Evolutionary conservation across 2,329 filamentous ascomycete genomes (phyloP), one percentile per base, ranked within the genome.

Genomic region (Graphilbum fragrans): DNA sequence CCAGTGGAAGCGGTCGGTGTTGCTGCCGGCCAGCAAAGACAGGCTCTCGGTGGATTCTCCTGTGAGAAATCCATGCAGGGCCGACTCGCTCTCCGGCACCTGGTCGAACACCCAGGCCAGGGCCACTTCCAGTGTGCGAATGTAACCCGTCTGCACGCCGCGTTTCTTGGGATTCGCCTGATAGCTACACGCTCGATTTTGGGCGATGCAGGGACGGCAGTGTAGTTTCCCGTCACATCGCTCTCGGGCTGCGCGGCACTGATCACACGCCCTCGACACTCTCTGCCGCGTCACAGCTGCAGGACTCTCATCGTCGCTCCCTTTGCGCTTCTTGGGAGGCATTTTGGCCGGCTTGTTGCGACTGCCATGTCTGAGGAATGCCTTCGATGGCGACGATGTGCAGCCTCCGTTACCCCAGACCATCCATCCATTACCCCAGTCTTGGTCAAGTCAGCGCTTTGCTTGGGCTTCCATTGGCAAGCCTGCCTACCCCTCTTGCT

Each of bases 101-200:
- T 72, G 71, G 45, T 75, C 69, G 45, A 85, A 80, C 1, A 82
- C 61, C 65, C 77, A 77, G 12, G 77, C 79, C 41, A 83, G 66
- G 10, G 79, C 71, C 35, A 82, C 58, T 57, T 88, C 83, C 17
- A 88, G 64, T 0, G 80, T 81, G 27, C 82, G 72, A 41, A 88
- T 80, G 53, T 87, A 86, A 16, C 84, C 83, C n/a, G 83, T 83
- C 51, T 82, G 82, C 11, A 88, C 75, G 4, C 84, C 83, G 47
- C 83, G 70, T 57, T 86, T 86, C 59, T 85, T 86, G 8, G 80
- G 77, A 41, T 76, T 77, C 41, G 80, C 71, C 46, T 81, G 76
- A 56, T 87, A 88, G 16, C 79, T 78, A 56, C 84, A 88, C 27
- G 66, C 57, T 38, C 82, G 69, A 41, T 71, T 74, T 45, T 80